Evolutionary conservation across 2,329 filamentous ascomycete genomes (phyloP).

Genomic region (Monosporascus sp.): DNA sequence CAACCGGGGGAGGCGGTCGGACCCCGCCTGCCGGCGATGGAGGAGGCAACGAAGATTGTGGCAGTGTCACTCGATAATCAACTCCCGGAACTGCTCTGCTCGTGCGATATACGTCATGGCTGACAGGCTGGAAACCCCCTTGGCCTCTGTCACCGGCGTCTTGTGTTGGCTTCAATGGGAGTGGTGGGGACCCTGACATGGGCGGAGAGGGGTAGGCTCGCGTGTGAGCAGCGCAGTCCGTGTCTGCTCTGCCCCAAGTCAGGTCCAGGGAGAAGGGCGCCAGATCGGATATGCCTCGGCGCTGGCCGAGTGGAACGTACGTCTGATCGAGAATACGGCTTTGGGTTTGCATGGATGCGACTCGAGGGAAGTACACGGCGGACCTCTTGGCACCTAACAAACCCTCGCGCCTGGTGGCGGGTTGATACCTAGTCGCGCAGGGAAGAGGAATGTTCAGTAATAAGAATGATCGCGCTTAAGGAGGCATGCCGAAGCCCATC

Average conservation of each 20-base stretch:
- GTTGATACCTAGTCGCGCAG: constrained; percentile 12
- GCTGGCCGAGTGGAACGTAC: constrained; percentile 49
- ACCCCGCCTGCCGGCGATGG: constrained; percentile 16
- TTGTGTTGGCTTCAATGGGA: constrained; percentile 53
- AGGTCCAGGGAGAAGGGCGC: constrained; percentile 51
- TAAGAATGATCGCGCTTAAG: constrained; percentile 8
- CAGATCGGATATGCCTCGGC: constrained; percentile 53
- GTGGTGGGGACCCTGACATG: constrained; percentile 66
- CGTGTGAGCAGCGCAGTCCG: constrained; percentile 48
- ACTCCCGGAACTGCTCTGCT: constrained; percentile 30
- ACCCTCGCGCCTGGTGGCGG: constrained; percentile 19
- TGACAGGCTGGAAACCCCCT: constrained; percentile 39
- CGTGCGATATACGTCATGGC: constrained; percentile 49
- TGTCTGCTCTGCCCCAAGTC: constrained; percentile 52
- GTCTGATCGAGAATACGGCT: constrained; percentile 39
- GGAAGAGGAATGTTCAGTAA: constrained; percentile 12
- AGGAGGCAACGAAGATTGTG: constrained; percentile 23
- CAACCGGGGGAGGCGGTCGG: constrained; percentile 34
- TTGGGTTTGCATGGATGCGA: constrained; percentile 51
- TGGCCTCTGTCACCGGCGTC: constrained; percentile 53
- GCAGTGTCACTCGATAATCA: constrained; percentile 30
- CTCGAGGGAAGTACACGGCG: constrained; percentile 20
- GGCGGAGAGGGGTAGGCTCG: constrained; percentile 67
- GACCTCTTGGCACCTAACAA: constrained; percentile 19
- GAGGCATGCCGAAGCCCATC: neutral